phyloP scores from a whole-genome alignment of 2,329 filamentous ascomycete genomes.

The Colletotrichum sp. region DNA sequence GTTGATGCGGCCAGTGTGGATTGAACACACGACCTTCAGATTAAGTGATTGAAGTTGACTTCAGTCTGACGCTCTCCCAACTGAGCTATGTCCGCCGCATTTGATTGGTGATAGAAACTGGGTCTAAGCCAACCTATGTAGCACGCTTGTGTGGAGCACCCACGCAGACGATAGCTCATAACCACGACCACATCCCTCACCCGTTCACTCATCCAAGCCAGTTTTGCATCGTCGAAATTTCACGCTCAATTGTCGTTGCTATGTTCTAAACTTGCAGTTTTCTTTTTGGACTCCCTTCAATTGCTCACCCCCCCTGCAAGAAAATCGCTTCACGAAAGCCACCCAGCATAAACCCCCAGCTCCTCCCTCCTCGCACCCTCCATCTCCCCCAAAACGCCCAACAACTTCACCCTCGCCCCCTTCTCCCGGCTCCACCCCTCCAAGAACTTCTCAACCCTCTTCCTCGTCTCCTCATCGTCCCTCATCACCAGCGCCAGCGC shows the following conservation, averaged over 20 bases:
- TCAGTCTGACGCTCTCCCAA: conserved; percentile 22
- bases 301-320: neutral
- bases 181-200: neutral
- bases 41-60: conserved; percentile 20
- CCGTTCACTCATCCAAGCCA: neutral
- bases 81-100: conserved; percentile 20
- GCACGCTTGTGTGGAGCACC: fast-evolving
- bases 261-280: neutral
- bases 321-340: conserved; percentile 34
- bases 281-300: neutral
- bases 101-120: neutral
- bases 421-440: conserved; percentile 66
- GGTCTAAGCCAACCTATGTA: fast-evolving
- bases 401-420: conserved; percentile 68
- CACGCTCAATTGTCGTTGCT: neutral
- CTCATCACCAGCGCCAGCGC: conserved; percentile 81
- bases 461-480: conserved; percentile 71
- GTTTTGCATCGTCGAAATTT: neutral
- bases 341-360: conserved; percentile 46
- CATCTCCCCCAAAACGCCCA: conserved; percentile 75
- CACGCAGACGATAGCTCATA: neutral
- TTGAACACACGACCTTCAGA: conserved; percentile 22
- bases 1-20: conserved; percentile 10
- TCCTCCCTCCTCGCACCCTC: conserved; percentile 64
- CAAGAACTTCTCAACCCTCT: conserved; percentile 66